Evolutionary conservation across 257 asterid species (phyloP), one percentile per base, ranked within the genome.

Genomic region (Fraxinus pennsylvanica): DNA sequence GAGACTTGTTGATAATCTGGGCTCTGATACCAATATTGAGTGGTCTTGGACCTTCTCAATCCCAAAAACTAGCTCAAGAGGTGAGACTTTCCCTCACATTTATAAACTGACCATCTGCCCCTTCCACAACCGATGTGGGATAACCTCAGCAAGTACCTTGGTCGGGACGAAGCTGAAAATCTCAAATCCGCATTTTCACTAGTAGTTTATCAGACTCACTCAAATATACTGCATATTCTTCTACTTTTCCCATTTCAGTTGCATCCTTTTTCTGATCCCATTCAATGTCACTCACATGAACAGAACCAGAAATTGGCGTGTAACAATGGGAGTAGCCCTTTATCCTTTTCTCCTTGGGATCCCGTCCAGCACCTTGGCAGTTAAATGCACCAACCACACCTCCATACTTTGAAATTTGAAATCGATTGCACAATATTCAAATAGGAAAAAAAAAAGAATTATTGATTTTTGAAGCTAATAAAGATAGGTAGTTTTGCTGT

Each of bases 291-390:
- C 59, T 79, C 5, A 76, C 90, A 9, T 82, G 92, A 61, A 92
- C 88, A 0, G 86, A 71, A 19, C 85, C 84, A 0, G 90, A 15
- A 6, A 88, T 81, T 0, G 91, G 88, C 85, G 87, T 87, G 91
- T 91, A 90, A 75, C 94, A 89, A 6, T 92, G 61, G 0, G 96
- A 81, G 79, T 88, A 85, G 68, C 96, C 96, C 77, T 86, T 92
- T 85, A 92, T 86, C 82, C 91, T 85, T 9, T 78, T 86, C 52
- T 89, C 96, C 81, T 89, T 88, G 14, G 97, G 89, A 81, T 92
- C 92, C 97, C 97, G 36, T 96, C 97, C 97, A 0, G 89, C 96
- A 2, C 97, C 96, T 81, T 92, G 96, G 89, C 97, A 92, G 83
- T 92, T 92, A 88, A 92, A 90, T 1, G 91, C 91, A 2, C 96